Percentiles rank a stretch among this genome's conserved stretches.
Conservation (phyloP, 2,329 filamentous ascomycete genomes). For the Proliferodiscus dingleyae region DNA sequence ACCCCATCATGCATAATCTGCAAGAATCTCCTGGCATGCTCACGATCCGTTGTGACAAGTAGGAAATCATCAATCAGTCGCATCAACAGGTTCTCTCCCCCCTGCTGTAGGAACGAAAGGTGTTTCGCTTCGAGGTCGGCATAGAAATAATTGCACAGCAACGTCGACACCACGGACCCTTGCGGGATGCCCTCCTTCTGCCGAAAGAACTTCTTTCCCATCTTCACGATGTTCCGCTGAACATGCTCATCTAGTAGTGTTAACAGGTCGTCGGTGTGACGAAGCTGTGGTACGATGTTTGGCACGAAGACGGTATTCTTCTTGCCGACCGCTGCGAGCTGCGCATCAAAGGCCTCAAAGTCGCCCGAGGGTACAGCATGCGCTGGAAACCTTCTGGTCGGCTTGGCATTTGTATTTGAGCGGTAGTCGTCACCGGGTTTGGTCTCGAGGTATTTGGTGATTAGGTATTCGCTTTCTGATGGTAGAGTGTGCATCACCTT, state of each 20-base stretch:
- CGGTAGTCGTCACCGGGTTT: conserved; percentile 38
- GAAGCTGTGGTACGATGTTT: conserved; percentile 51
- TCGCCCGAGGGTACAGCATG: conserved; percentile 27
- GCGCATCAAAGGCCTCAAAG: conserved; percentile 26
- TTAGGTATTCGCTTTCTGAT: conserved; percentile 58
- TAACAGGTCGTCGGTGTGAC: conserved; percentile 57
- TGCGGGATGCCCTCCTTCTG: conserved; percentile 90
- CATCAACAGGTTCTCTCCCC: conserved; percentile 61
- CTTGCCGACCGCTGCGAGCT: conserved; percentile 31
- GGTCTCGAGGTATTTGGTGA: conserved; percentile 72
- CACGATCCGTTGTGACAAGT: conserved; percentile 67
- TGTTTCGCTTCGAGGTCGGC: conserved; percentile 72
- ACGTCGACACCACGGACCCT: conserved; percentile 79
- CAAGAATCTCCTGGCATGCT: conserved; percentile 68
- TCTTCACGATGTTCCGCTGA: conserved; percentile 77
- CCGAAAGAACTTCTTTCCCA: conserved; percentile 82
- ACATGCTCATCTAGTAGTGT: conserved; percentile 74
- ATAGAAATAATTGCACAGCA: conserved; percentile 95
- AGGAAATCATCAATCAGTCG: conserved; percentile 91
- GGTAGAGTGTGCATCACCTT: conserved; percentile 56
- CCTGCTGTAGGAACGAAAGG: conserved; percentile 57
- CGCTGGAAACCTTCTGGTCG: conserved; percentile 27
- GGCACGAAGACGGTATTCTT: conserved; percentile 74
- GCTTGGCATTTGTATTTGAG: too few relatives aligned
- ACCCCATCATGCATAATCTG: conserved; percentile 75